phyloP scores from a whole-genome alignment of 2,329 filamentous ascomycete genomes.

The Aspergillus nomiae region DNA sequence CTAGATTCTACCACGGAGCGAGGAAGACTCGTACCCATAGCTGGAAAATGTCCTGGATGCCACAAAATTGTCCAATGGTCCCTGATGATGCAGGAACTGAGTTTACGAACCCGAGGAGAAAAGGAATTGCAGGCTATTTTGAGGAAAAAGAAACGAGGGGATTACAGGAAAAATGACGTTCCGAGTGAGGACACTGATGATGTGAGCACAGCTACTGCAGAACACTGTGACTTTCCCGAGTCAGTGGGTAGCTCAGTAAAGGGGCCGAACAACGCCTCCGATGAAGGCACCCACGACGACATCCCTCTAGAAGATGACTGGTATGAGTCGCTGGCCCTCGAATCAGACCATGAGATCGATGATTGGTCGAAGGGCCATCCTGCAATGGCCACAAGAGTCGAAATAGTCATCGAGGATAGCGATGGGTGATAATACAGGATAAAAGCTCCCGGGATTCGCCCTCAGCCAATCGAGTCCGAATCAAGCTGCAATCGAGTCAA shows the following conservation, averaged over 20 bases:
- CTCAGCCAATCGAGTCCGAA: background rate
- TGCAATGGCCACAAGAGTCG: slow-evolving; percentile 27
- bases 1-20: slow-evolving; percentile 43
- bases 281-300: slow-evolving; percentile 25
- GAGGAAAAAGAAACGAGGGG: slow-evolving; percentile 55
- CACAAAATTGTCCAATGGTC: slow-evolving; percentile 66
- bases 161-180: slow-evolving; percentile 14
- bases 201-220: background rate
- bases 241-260: slow-evolving; percentile 5
- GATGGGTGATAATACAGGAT: slow-evolving; percentile 55
- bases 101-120: slow-evolving; percentile 67
- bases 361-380: slow-evolving; percentile 11
- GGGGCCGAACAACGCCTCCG: slow-evolving; percentile 18
- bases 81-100: slow-evolving; percentile 80
- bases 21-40: slow-evolving; percentile 62
- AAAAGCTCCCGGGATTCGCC: slow-evolving; percentile 22
- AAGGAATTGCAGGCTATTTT: slow-evolving; percentile 68
- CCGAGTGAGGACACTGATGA: background rate
- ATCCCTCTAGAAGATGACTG: slow-evolving; percentile 36
- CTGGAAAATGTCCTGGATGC: slow-evolving; percentile 73
- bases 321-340: slow-evolving; percentile 29
- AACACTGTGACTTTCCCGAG: background rate
- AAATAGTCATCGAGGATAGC: slow-evolving; percentile 57
- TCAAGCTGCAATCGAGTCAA: slow-evolving; percentile 30
- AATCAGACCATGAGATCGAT: slow-evolving; percentile 28